These are phyloP conservation scores for Cladosporium sp. DNA, from an alignment of 2,329 filamentous ascomycete genomes.

Conservation along the genomic window DNA sequence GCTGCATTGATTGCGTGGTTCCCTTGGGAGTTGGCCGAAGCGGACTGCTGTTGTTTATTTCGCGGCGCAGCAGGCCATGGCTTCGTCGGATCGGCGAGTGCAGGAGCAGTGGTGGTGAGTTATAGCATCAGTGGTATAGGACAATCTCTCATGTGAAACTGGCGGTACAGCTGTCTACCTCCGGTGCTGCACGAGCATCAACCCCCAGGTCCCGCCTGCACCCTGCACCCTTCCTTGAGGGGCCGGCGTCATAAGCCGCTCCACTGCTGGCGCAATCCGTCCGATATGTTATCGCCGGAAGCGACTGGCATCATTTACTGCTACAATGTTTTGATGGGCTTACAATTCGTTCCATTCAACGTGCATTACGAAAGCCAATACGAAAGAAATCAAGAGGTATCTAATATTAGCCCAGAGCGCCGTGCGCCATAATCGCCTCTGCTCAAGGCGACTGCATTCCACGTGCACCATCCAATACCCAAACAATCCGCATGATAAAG, in stretches of 20 bases:
- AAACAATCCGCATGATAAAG: neutral
- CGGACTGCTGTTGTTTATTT: neutral
- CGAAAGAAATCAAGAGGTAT: slow-evolving; percentile 6
- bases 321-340: no score
- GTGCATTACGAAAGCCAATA: neutral
- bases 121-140: slow-evolving; percentile 3
- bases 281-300: no score
- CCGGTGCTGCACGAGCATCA: neutral
- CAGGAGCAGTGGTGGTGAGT: slow-evolving; percentile 1
- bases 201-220: neutral
- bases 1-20: slow-evolving; percentile 7
- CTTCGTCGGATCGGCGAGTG: neutral
- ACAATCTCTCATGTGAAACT: neutral
- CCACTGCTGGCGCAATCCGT: neutral
- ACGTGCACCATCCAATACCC: slow-evolving; percentile 1
- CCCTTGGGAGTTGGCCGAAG: neutral
- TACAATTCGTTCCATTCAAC: neutral
- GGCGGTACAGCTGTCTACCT: neutral
- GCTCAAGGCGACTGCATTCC: neutral
- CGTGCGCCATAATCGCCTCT: neutral
- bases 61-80: neutral
- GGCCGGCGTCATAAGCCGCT: neutral
- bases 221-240: neutral
- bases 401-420: slow-evolving; percentile 1
- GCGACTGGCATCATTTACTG: no score